Base-by-base conservation (phyloP, 2,329 filamentous ascomycete species). In the Talaromyces albobiverticillius region DNA sequence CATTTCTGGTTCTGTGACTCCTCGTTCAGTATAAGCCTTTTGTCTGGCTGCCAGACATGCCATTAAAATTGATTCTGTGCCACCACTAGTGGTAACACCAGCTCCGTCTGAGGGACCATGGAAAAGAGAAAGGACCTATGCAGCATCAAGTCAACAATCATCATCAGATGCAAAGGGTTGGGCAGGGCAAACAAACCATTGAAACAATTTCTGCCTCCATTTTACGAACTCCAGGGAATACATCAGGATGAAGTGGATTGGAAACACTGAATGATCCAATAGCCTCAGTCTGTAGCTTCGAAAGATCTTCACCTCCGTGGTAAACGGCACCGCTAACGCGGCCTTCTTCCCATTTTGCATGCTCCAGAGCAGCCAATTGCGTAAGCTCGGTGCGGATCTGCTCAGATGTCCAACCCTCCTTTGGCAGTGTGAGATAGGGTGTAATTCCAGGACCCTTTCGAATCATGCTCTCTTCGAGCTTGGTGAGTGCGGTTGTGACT, bases 181-280 rank as follows among this genome's bases (percentile, higher is more conserved):
- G 16, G 34, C 10, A 25, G 36, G n/a, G 54, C 25, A 51, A 23
- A 51, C 68, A 46, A 69, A 95, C 91, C 93, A 99, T 99, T 61
- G 92, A 88, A 50, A 99, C 94, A 58, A 99, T 79, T 76, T 99
- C 94, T 42, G 94, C 93, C 78, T 99, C 94, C 94, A 99, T 99
- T 82, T 99, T 99, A 65, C 94, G 82, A 50, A 99, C 92, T 25
- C 93, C 94, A 14, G 94, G 94, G 75, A 99, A 99, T 41, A 99
- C 93, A 74, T 99, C 94, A 6, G 94, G 94, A 71, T 99, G 94
- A 62, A 99, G 94, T 3, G 94, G 94, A 71, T 99, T 99, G 36
- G 91, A 83, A 26, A 99, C 94, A 48, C 91, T 93, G 71, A 99
- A 99, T 72, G 89, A 88, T 60, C 89, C 88, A 79, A 93, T 97